phyloP scores from a whole-genome alignment of 306 rosid species.

The Senna tora region DNA sequence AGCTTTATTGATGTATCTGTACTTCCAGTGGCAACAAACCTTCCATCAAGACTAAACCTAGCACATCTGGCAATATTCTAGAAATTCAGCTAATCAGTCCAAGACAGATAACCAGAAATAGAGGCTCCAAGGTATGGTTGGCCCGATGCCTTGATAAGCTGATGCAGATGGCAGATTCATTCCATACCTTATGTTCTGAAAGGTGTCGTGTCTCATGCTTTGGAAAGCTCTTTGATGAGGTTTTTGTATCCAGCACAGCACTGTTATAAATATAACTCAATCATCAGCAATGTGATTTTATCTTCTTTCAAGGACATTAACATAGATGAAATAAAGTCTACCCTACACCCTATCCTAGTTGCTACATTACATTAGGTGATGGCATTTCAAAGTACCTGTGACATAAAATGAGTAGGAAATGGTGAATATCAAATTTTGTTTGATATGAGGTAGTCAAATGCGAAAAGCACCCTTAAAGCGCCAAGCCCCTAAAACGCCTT shows the following conservation, averaged over 20 bases:
- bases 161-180: conserved; percentile 27
- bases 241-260: conserved; percentile 65
- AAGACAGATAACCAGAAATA: conserved; percentile 28
- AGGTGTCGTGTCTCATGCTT: conserved; percentile 91
- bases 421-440: conserved; percentile 6
- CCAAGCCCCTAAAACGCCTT: no score
- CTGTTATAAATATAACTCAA: conserved; percentile 46
- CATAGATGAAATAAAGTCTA: neutral
- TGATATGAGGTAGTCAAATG: no score
- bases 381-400: conserved; percentile 15
- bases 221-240: conserved; percentile 72
- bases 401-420: conserved; percentile 2
- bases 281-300: conserved; percentile 32
- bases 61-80: conserved; percentile 98
- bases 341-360: neutral
- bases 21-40: conserved; percentile 91
- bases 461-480: no score
- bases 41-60: conserved; percentile 88
- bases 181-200: conserved; percentile 89
- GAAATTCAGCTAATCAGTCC: conserved; percentile 60
- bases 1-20: conserved; percentile 90
- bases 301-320: conserved; percentile 26
- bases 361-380: conserved; percentile 16
- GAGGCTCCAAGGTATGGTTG: conserved; percentile 3
- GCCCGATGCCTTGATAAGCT: conserved; percentile 19